Evolutionary conservation across 371 early-diverging fungal genomes (phyloP).

Genomic region (Capillidium rhysosporum): DNA sequence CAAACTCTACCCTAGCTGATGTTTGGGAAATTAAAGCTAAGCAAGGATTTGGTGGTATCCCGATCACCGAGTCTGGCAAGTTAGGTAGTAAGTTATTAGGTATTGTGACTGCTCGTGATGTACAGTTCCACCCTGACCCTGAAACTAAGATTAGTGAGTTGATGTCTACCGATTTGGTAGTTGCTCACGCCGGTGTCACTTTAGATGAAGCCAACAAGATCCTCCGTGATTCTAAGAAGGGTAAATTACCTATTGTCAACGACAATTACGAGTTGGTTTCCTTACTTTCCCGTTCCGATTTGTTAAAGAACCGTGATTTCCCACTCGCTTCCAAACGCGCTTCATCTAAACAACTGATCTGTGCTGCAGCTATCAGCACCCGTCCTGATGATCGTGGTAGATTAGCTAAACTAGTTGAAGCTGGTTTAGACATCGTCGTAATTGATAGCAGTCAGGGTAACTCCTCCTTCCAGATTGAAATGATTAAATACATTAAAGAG

Average conservation of each 20-base stretch:
- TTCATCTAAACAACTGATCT: constrained; percentile 73
- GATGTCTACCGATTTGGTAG: constrained; percentile 81
- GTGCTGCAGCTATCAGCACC: constrained; percentile 87
- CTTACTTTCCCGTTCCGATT: constrained; percentile 81
- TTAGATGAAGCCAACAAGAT: constrained; percentile 78
- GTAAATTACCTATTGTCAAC: constrained; percentile 91
- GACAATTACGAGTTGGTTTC: constrained; percentile 59
- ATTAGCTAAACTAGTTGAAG: constrained; percentile 64
- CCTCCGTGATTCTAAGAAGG: constrained; percentile 75
- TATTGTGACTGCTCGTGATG: constrained; percentile 90
- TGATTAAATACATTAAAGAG: constrained; percentile 77
- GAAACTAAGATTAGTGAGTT: constrained; percentile 36
- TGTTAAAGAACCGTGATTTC: constrained; percentile 88
- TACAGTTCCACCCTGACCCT: constrained; percentile 66
- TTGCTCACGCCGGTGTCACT: constrained; percentile 69
- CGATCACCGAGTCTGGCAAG: constrained; percentile 83
- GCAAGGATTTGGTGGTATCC: constrained; percentile 90
- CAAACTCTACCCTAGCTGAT: constrained; percentile 65
- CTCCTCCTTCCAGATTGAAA: constrained; percentile 79
- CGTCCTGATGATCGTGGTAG: constrained; percentile 75
- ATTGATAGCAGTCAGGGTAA: constrained; percentile 91
- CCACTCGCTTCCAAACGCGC: constrained; percentile 74
- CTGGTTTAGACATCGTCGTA: constrained; percentile 85
- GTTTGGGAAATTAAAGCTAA: constrained; percentile 66
- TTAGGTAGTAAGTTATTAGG: constrained; percentile 78